Percentiles rank a stretch among this genome's conserved stretches.
phyloP scores from a whole-genome alignment of 2,329 filamentous ascomycete genomes.

The Davidsoniella virescens region DNA sequence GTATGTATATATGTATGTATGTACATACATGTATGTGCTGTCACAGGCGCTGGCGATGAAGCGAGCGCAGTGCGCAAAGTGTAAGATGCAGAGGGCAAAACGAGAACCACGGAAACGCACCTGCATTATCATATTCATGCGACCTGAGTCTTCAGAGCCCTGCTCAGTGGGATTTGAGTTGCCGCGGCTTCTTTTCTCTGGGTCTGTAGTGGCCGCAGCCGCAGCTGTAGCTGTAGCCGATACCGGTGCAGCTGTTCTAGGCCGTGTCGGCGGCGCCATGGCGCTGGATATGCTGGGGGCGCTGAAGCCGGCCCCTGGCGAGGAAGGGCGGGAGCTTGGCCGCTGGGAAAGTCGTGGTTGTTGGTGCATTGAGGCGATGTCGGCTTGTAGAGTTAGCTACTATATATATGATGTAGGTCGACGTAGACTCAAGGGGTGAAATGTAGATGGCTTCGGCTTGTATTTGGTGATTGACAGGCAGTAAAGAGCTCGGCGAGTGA shows the following conservation, averaged over 20 bases:
- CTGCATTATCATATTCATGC: conserved; percentile 88
- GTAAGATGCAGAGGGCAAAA: too few species aligned
- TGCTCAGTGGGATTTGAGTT: conserved; percentile 40
- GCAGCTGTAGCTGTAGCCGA: neutral
- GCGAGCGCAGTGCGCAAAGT: too few species aligned
- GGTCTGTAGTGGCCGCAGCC: neutral
- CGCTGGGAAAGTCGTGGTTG: conserved; percentile 62
- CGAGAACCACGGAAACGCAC: conserved; percentile 27
- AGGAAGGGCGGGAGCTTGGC: conserved; percentile 31
- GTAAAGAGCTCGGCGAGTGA: neutral
- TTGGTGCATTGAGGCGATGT: conserved; percentile 56
- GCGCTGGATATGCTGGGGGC: neutral
- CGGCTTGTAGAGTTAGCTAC: neutral
- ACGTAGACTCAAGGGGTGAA: neutral
- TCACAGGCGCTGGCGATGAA: too few species aligned
- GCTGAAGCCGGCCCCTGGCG: conserved; percentile 45
- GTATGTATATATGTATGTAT: too few species aligned
- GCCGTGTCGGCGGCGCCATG: conserved; percentile 3
- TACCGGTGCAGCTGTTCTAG: conserved; percentile 2
- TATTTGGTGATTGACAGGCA: neutral
- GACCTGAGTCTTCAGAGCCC: conserved; percentile 43
- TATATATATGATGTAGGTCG: neutral
- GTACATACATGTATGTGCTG: too few species aligned
- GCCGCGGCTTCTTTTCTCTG: conserved; percentile 4
- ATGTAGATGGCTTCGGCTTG: neutral